Evolutionary conservation across 202 grass and related monocot genomes (phyloP).

Genomic region (Eragrostis tef): DNA sequence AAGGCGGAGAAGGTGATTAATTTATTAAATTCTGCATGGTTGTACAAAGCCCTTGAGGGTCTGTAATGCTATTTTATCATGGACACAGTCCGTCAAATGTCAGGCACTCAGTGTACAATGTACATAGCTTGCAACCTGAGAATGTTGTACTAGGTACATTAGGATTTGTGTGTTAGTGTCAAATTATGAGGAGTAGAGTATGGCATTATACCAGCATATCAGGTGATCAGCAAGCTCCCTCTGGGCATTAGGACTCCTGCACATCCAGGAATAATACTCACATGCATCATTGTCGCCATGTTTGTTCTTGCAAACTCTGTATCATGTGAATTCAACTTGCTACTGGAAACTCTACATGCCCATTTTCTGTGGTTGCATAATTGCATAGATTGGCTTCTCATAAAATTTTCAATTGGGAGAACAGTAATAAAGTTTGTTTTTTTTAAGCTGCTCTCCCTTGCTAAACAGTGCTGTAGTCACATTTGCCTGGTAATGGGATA

Average conservation of each 20-base stretch:
- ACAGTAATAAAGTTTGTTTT: neutral
- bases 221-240: conserved; percentile 34
- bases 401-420: conserved; percentile 1
- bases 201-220: conserved; percentile 41
- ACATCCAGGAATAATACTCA: conserved; percentile 32
- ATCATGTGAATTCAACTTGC: conserved; percentile 26
- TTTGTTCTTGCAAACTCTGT: conserved; percentile 35
- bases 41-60: conserved; percentile 56
- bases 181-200: conserved; percentile 25
- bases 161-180: conserved; percentile 46
- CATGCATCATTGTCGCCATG: conserved; percentile 25
- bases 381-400: neutral
- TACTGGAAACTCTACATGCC: neutral
- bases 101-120: conserved; percentile 56
- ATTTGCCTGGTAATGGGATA: neutral
- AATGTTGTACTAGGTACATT: conserved; percentile 57
- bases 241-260: conserved; percentile 34
- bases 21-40: conserved; percentile 1
- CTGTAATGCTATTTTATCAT: conserved; percentile 49
- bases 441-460: neutral
- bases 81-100: conserved; percentile 40
- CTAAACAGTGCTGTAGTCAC: neutral
- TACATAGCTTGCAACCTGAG: conserved; percentile 58
- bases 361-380: conserved; percentile 14
- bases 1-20: conserved; percentile 64